Conservation (phyloP, 2,329 filamentous ascomycete species). For the Didymellaceae sp. region DNA sequence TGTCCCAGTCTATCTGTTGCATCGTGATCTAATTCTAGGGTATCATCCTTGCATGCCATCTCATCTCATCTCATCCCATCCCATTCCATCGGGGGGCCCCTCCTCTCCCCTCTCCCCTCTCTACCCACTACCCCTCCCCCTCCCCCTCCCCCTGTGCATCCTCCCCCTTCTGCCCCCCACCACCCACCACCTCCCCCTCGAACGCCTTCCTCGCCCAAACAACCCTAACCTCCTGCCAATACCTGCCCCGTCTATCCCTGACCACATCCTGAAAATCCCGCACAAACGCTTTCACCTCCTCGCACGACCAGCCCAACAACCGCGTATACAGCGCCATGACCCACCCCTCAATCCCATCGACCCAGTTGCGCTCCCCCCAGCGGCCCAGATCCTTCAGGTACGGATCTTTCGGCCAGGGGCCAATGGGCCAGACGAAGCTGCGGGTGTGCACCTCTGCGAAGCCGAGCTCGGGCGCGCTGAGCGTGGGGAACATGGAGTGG, state of each 20-base stretch:
- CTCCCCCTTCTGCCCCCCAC: neutral
- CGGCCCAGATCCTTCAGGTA: slow-evolving; percentile 44
- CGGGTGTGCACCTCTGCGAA: slow-evolving; percentile 38
- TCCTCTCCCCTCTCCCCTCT: too few species aligned
- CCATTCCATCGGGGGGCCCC: too few species aligned
- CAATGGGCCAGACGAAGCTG: slow-evolving; percentile 43
- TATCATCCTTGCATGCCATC: neutral
- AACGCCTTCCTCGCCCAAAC: slow-evolving; percentile 38
- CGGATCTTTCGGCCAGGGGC: slow-evolving; percentile 42
- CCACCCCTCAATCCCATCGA: slow-evolving; percentile 52
- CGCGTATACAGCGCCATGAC: slow-evolving; percentile 50
- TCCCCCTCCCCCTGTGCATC: neutral
- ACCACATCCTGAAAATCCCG: slow-evolving; percentile 39
- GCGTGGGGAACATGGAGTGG: slow-evolving; percentile 23
- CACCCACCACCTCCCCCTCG: slow-evolving; percentile 16
- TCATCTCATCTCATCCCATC: too few species aligned
- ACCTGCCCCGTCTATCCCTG: slow-evolving; percentile 46
- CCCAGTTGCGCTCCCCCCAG: slow-evolving; percentile 51
- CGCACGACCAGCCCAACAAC: slow-evolving; percentile 45
- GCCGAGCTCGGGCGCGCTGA: slow-evolving; percentile 27
- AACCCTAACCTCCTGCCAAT: slow-evolving; percentile 49
- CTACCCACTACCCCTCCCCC: neutral
- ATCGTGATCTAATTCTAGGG: neutral
- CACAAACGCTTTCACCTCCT: slow-evolving; percentile 45
- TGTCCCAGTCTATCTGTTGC: too few species aligned